These are phyloP conservation scores for Penicillium sp. DNA, from an alignment of 2,329 filamentous ascomycete species.

Conservation along the genomic window DNA sequence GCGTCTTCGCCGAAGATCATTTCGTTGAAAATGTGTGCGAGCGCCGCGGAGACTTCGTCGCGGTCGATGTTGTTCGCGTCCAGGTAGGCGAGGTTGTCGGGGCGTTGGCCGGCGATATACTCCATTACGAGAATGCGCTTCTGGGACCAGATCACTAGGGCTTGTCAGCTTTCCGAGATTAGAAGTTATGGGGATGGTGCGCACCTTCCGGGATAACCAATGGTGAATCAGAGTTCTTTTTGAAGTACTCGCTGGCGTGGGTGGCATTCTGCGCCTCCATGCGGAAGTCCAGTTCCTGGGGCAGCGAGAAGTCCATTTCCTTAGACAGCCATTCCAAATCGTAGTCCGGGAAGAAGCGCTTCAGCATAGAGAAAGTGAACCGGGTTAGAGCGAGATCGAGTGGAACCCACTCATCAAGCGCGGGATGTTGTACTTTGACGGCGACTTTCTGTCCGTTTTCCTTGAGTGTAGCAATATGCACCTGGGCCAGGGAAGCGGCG, in stretches of 20 bases:
- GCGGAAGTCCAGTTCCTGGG: conserved; percentile 87
- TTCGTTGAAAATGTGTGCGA: conserved; percentile 95
- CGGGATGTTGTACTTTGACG: conserved; percentile 94
- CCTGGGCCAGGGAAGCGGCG: conserved; percentile 90
- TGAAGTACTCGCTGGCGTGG: conserved; percentile 79
- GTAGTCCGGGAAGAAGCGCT: conserved; percentile 94
- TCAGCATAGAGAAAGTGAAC: conserved; percentile 87
- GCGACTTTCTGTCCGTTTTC: conserved; percentile 84
- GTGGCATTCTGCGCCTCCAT: conserved; percentile 83
- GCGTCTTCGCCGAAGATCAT: conserved; percentile 96
- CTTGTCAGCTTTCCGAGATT: conserved; percentile 14
- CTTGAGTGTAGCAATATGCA: conserved; percentile 82
- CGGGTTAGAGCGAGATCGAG: conserved; percentile 83
- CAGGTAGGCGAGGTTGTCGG: conserved; percentile 85
- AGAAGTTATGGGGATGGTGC: not conserved
- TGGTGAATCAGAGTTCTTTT: conserved; percentile 70
- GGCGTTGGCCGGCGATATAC: conserved; percentile 79
- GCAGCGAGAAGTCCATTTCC: conserved; percentile 89
- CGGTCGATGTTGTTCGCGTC: conserved; percentile 86
- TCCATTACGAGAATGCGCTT: conserved; percentile 94
- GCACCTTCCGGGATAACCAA: conserved; percentile 75
- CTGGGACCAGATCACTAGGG: conserved; percentile 77
- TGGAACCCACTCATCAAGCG: conserved; percentile 83
- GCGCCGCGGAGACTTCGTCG: conserved; percentile 89
- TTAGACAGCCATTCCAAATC: conserved; percentile 93